Evolutionary conservation across 75 land plant species (phyloP), one percentile per base, ranked within the genome.

Genomic region (Sequoia sempervirens): DNA sequence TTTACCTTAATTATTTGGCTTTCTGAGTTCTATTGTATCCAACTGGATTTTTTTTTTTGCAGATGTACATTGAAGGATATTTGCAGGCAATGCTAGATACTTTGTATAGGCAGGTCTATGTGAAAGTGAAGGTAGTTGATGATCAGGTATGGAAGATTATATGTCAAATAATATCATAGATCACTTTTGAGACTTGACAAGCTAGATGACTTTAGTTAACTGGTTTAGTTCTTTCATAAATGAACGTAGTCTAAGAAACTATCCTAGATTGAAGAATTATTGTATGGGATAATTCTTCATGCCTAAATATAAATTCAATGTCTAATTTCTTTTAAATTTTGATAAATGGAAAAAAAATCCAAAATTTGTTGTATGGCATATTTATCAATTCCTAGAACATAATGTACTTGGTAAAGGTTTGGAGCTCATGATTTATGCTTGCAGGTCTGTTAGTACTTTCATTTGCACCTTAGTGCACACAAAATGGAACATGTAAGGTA

Each of bases 11-110:
- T 34, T 11, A 32, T 56, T 28, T 37, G 28, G 76, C 76, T 66
- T 70, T 50, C 70, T 81, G 37, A 50, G 28, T 18, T 66, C 66
- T 52, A 18, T 50, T 15, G 11, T 36, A 81, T 81, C 2, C 0
- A 84, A 53, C 41, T 78, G 50, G 30, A 45, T 26, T 78, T n/a
- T 30, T 83, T n/a, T 10, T 2, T 13, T 54, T 93, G 86, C 93
- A 97, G 99, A 66, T 90, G 50, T 97, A 97, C 83, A 89, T 97
- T 85, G 99, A 97, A 86, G 99, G 99, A 14, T 97, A 97, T 82
- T 81, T 97, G 81, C 99, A 97, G 82, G 99, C 94, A 45, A 93
- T 97, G 96, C 85, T 97, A 87, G 99, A 97, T 89, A 81, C 93
- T 15, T 80, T 88, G 79, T 97, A 89, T 86, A 95, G 86, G 83